Evolutionary conservation across 331 rosid species (phyloP), one percentile per base, ranked within the genome.

Genomic region (Arachis monticola): DNA sequence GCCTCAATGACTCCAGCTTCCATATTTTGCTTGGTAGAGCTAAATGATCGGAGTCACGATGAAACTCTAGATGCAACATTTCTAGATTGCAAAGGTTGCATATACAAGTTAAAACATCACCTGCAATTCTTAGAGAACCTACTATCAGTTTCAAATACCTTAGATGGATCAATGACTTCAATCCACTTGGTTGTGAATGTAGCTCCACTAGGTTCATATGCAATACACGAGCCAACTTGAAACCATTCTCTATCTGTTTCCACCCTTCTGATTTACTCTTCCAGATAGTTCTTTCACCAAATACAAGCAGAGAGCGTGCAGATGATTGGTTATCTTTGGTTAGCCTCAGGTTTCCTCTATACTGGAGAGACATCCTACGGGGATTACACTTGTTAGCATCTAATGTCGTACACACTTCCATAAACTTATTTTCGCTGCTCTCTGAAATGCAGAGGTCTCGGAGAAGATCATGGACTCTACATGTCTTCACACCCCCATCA

Each of bases 401-500:
- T 11, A 9, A 48, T 11, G 2, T 12, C 3, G 27, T 22, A 3
- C 44, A 31, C 64, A 69, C 59, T n/a, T 66, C 62, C 0, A 47
- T 64, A 45, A 83, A 83, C 22, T 71, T 14, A 3, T 75, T 80
- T 1, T 38, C 56, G 4, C 13, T 67, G 1, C 82, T 66, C 60
- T 70, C 75, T 0, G 6, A 32, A 46, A 83, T 13, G 22, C 77
- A 83, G 0, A 83, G 69, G 9, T 77, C 82, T 5, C 66, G 52
- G 9, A 83, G 53, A 48, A 48, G 53, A 48, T 3, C 12, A 48
- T 48, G 53, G 11, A 48, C 11, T 48, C 53, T 3, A n/a, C 81
- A 74, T 64, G 85, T 77, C 32, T 83, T 86, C 0, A 80, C 67
- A 4, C 78, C 76, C 5, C 80, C 68, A n/a, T 81, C 80, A 7